These are phyloP conservation scores for Neocallimastix lanati DNA, from an alignment of 192 early-diverging fungal genomes.

Conservation along the genomic window DNA sequence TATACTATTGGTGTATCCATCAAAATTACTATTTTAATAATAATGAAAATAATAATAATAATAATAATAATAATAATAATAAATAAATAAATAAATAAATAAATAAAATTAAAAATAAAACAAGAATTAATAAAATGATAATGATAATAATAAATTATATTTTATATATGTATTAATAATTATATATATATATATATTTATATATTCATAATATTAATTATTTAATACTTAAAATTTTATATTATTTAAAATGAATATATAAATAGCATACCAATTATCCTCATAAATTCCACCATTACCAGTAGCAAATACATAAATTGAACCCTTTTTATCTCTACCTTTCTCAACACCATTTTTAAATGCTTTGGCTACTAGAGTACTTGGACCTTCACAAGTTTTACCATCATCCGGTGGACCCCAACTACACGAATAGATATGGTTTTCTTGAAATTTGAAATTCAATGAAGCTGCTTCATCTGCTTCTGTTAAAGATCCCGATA, in stretches of 20 bases:
- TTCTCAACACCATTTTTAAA: slow-evolving; percentile 73
- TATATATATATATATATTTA: too few relatives aligned
- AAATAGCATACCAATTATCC: slow-evolving; percentile 55
- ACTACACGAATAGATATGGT: slow-evolving; percentile 87
- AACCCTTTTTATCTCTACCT: slow-evolving; percentile 66
- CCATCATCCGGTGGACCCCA: slow-evolving; percentile 94
- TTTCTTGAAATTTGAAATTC: slow-evolving; percentile 74
- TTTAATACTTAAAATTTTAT: too few relatives aligned
- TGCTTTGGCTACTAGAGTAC: slow-evolving; percentile 58
- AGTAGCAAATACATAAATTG: slow-evolving; percentile 82
- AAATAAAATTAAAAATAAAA: too few relatives aligned
- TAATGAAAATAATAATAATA: too few relatives aligned
- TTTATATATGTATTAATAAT: too few relatives aligned
- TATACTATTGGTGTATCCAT: slow-evolving; percentile 95
- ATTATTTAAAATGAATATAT: too few relatives aligned
- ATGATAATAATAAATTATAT: too few relatives aligned
- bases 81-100: too few relatives aligned
- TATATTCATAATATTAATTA: too few relatives aligned
- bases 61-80: too few relatives aligned
- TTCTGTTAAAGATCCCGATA: slow-evolving; percentile 74
- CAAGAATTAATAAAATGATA: too few relatives aligned
- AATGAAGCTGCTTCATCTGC: slow-evolving; percentile 79
- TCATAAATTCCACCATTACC: slow-evolving; percentile 65
- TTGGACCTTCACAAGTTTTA: slow-evolving; percentile 62
- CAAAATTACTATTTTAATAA: slow-evolving; percentile 45